Evolutionary conservation across 129 eudicot species (phyloP).

Genomic region (Apium graveolens): DNA sequence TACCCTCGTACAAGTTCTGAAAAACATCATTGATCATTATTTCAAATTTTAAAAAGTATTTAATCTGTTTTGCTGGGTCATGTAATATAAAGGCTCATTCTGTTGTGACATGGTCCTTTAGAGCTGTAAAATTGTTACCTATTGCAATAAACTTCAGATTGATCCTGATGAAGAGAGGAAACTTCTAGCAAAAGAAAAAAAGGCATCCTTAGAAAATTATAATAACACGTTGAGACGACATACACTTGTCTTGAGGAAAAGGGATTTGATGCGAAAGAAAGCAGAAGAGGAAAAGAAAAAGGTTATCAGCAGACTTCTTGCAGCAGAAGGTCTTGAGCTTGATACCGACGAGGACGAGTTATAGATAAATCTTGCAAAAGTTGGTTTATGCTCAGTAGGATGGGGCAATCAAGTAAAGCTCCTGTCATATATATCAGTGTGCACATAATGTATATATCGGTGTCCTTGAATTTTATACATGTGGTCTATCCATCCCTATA

Average conservation of each 20-base stretch:
- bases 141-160: conserved; percentile 35
- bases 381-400: not conserved
- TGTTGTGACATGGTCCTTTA: not conserved
- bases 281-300: conserved; percentile 82
- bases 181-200: conserved; percentile 73
- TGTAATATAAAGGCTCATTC: not conserved
- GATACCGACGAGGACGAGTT: conserved; percentile 52
- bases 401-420: not conserved
- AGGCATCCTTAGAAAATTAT: conserved; percentile 67
- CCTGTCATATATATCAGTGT: not conserved
- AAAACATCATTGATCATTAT: not conserved
- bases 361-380: not conserved
- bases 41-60: not conserved
- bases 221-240: conserved; percentile 68
- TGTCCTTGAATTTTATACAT: not conserved
- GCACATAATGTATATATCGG: not conserved
- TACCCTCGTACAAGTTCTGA: not conserved
- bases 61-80: not conserved
- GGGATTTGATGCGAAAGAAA: conserved; percentile 82
- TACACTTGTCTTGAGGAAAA: conserved; percentile 73
- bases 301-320: conserved; percentile 57
- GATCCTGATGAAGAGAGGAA: conserved; percentile 96
- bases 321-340: conserved; percentile 96
- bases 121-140: conserved; percentile 4
- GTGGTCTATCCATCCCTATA: not conserved